Evolutionary conservation across 2,329 filamentous ascomycete genomes (phyloP).

Genomic region (Metarhizium sp.): DNA sequence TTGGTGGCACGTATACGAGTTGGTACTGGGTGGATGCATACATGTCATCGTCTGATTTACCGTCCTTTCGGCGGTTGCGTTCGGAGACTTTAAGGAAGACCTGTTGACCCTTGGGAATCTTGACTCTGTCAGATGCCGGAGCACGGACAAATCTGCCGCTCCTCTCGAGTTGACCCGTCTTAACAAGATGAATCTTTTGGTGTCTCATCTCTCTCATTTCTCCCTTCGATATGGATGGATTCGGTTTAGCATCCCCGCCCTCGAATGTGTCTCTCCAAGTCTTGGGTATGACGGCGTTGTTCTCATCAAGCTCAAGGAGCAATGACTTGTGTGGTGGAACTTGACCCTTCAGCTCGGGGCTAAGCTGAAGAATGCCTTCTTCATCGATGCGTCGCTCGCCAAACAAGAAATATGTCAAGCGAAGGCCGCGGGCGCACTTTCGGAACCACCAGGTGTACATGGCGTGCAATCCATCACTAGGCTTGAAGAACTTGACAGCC

Average conservation of each 20-base stretch:
- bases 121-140: conserved; percentile 91
- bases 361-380: conserved; percentile 57
- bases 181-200: conserved; percentile 37
- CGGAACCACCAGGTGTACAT: conserved; percentile 98
- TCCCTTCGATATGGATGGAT: conserved; percentile 21
- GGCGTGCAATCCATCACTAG: conserved; percentile 70
- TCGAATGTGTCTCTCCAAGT: conserved; percentile 50
- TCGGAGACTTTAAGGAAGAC: conserved; percentile 72
- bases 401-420: conserved; percentile 89
- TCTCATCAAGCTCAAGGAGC: conserved; percentile 36
- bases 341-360: conserved; percentile 20
- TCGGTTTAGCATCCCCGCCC: conserved; percentile 35
- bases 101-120: conserved; percentile 72
- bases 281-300: conserved; percentile 36
- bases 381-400: conserved; percentile 74
- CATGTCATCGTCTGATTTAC: conserved; percentile 39
- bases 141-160: conserved; percentile 81
- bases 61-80: conserved; percentile 52
- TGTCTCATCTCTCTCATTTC: conserved; percentile 26
- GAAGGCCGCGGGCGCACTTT: conserved; percentile 67
- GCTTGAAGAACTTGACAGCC: conserved; percentile 73
- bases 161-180: conserved; percentile 44
- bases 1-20: conserved; percentile 73
- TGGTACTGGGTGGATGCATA: conserved; percentile 55
- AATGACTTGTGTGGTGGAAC: conserved; percentile 28